Conservation (phyloP, 1,139 yeast genomes). For the Taphrina flavorubra region DNA sequence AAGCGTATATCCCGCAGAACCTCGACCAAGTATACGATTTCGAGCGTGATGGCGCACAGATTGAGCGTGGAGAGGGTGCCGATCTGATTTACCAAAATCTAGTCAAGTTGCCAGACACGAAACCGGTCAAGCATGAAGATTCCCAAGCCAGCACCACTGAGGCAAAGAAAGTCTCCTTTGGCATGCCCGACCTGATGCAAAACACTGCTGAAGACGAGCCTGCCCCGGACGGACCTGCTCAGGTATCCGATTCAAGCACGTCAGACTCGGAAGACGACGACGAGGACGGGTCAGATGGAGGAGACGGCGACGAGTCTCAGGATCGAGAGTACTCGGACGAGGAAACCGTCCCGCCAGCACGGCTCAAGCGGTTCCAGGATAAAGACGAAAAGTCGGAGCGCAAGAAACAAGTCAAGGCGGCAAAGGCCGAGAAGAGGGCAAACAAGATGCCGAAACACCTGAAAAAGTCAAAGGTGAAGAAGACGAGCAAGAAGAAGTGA, state of each 20-base stretch:
- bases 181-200: conserved; percentile 45
- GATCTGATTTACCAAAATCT: conserved; percentile 61
- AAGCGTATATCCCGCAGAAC: conserved; percentile 79
- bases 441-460: conserved; percentile 89
- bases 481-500: conserved; percentile 40
- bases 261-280: conserved; percentile 50
- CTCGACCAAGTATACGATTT: conserved; percentile 57
- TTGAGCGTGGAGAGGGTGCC: conserved; percentile 79
- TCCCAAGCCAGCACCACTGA: conserved; percentile 46
- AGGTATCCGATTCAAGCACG: conserved; percentile 38
- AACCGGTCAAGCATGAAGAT: conserved; percentile 13
- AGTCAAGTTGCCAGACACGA: conserved; percentile 46
- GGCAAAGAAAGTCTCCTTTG: conserved; percentile 47
- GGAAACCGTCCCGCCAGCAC: conserved; percentile 47
- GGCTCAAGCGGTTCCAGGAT: conserved; percentile 66
- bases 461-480: conserved; percentile 60
- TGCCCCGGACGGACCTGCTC: conserved; percentile 44
- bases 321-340: conserved; percentile 51
- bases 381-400: conserved; percentile 79
- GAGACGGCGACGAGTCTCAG: conserved; percentile 52
- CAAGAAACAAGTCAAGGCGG: conserved; percentile 81
- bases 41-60: conserved; percentile 86
- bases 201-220: conserved; percentile 46
- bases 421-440: conserved; percentile 84
- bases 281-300: conserved; percentile 53